These are phyloP conservation scores for Torulaspora pretoriensis DNA, from an alignment of 1,139 yeast genomes.

Conservation along the genomic window DNA sequence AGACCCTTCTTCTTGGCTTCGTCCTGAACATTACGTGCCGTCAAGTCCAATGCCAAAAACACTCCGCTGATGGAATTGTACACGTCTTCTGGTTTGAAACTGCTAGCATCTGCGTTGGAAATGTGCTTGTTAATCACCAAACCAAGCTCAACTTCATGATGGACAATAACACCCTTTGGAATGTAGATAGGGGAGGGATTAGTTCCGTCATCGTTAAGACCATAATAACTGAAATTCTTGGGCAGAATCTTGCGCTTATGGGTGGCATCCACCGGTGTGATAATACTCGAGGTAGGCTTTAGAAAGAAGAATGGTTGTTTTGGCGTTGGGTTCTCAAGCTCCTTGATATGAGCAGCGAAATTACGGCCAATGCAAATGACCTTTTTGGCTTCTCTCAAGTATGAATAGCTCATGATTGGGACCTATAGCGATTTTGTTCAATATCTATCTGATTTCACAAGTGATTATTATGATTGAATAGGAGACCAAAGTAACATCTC, in stretches of 20 bases:
- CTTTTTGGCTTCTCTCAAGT: constrained; percentile 66
- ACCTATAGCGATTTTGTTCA: not conserved
- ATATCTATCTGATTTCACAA: not conserved
- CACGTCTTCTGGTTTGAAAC: constrained; percentile 63
- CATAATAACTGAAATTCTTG: constrained; percentile 21
- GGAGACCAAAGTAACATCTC: too few species aligned
- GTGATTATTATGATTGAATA: too few species aligned
- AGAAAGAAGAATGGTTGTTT: constrained; percentile 84
- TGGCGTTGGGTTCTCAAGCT: constrained; percentile 76
- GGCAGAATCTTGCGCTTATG: constrained; percentile 11
- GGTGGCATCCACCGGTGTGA: constrained; percentile 35
- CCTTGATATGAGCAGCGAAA: constrained; percentile 91
- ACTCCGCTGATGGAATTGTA: constrained; percentile 77
- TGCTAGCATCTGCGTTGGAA: constrained; percentile 53
- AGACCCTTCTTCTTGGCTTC: constrained; percentile 91
- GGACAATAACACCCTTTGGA: constrained; percentile 77
- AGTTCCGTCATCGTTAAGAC: constrained; percentile 30
- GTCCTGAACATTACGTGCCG: constrained; percentile 93
- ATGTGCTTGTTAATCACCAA: constrained; percentile 63
- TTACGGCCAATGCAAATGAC: constrained; percentile 94
- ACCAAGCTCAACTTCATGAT: constrained; percentile 92
- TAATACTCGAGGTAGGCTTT: constrained; percentile 71
- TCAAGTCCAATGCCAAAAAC: constrained; percentile 84
- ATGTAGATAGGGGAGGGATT: constrained; percentile 68
- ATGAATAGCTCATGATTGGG: constrained; percentile 42